phyloP scores from a whole-genome alignment of 257 asterid species.

The Solanum corneliomulleri region DNA sequence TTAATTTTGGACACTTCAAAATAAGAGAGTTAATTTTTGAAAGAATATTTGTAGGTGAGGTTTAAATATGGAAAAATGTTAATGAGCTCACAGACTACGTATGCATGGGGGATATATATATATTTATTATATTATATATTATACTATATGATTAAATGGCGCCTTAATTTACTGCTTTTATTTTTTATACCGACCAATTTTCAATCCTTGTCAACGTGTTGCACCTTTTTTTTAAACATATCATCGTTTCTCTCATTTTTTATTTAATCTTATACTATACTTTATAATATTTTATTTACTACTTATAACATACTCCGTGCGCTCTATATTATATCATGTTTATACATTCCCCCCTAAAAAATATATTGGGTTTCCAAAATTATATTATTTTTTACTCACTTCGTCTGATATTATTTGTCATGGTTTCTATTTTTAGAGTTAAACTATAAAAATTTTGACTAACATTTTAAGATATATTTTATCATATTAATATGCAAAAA shows the following conservation, averaged over 20 bases:
- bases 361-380: no score
- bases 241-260: neutral
- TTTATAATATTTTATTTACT: neutral
- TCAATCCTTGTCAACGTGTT: neutral
- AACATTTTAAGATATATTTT: no score
- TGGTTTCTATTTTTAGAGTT: no score
- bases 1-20: neutral
- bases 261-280: neutral
- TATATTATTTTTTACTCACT: no score
- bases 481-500: no score
- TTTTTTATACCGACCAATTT: neutral
- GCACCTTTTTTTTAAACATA: neutral
- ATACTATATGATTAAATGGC: neutral
- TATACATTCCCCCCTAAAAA: neutral
- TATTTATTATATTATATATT: neutral
- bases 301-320: neutral
- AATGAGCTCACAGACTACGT: conserved; percentile 4
- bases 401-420: no score
- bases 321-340: neutral
- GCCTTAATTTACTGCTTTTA: neutral
- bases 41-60: neutral
- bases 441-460: no score
- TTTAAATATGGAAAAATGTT: neutral
- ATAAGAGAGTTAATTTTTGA: neutral
- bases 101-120: neutral